Conservation (phyloP, 202 grass and related monocot genomes). For the Zoysia matrella region DNA sequence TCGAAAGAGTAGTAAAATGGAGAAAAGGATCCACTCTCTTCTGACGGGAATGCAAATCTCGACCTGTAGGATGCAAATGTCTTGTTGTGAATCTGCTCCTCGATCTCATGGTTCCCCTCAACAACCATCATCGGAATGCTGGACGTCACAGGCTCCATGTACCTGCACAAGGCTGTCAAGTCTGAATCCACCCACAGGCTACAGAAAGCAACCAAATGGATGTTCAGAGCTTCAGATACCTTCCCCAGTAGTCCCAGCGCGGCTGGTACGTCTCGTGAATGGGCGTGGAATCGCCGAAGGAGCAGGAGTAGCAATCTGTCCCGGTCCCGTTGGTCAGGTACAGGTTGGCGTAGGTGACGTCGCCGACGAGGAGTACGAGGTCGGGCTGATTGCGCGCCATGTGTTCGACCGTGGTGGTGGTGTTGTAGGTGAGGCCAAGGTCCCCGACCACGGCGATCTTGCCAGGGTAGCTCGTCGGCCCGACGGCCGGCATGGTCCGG, state of each 20-base stretch:
- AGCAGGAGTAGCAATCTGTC: slow-evolving; percentile 77
- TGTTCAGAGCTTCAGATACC: slow-evolving; percentile 50
- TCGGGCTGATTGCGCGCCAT: slow-evolving; percentile 74
- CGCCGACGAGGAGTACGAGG: slow-evolving; percentile 78
- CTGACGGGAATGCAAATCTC: slow-evolving; percentile 74
- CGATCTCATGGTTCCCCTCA: slow-evolving; percentile 90
- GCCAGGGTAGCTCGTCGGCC: slow-evolving; percentile 64
- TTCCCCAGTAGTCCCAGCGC: slow-evolving; percentile 95
- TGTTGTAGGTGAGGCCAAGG: slow-evolving; percentile 85
- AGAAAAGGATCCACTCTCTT: slow-evolving; percentile 68
- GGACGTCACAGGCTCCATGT: slow-evolving; percentile 79
- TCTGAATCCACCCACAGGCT: not conserved
- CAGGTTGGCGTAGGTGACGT: slow-evolving; percentile 85
- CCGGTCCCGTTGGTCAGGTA: slow-evolving; percentile 88
- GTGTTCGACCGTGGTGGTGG: slow-evolving; percentile 80
- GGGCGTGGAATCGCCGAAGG: slow-evolving; percentile 58
- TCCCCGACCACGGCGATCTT: slow-evolving; percentile 82
- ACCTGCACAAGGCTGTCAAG: slow-evolving; percentile 41
- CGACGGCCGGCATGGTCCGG: slow-evolving; percentile 71
- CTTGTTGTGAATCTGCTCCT: slow-evolving; percentile 65
- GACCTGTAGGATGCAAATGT: slow-evolving; percentile 77
- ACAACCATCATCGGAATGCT: slow-evolving; percentile 82
- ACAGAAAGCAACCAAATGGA: no score
- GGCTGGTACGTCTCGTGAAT: slow-evolving; percentile 93
- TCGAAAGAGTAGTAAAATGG: slow-evolving; percentile 94